Conservation (phyloP, 2,329 filamentous ascomycete species). For the Daldinia sp. region DNA sequence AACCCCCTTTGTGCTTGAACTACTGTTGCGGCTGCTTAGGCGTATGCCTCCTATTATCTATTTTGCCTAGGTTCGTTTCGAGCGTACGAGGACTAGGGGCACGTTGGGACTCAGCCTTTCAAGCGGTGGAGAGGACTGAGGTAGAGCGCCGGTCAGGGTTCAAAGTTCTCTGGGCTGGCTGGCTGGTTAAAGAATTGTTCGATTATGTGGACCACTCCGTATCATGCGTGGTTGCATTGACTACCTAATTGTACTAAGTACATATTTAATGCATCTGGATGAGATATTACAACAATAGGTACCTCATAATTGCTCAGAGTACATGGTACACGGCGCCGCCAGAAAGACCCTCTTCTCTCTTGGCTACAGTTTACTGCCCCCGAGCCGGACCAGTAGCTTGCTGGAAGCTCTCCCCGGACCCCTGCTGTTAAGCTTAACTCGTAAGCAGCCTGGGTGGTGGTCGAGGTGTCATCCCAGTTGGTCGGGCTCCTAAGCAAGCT, state of each 20-base stretch:
- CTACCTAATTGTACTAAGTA: slow-evolving; percentile 5
- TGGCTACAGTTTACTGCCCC: slow-evolving; percentile 14
- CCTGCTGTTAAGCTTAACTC: slow-evolving; percentile 34
- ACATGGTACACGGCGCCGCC: slow-evolving; percentile 1
- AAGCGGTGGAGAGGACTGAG: slow-evolving; percentile 37
- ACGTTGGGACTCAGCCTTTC: slow-evolving; percentile 18
- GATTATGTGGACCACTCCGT: slow-evolving; percentile 26
- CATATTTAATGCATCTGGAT: background rate
- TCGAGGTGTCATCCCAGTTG: slow-evolving; percentile 43
- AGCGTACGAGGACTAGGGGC: slow-evolving; percentile 18
- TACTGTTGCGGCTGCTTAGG: slow-evolving; percentile 17
- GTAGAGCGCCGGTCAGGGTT: slow-evolving; percentile 14
- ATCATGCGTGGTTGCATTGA: background rate
- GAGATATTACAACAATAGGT: background rate
- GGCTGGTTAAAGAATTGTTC: slow-evolving; percentile 17
- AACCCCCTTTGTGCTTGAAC: slow-evolving; percentile 9
- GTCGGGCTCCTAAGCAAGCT: slow-evolving; percentile 40
- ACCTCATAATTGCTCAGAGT: no score
- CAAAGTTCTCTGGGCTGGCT: slow-evolving; percentile 5
- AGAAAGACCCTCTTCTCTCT: slow-evolving; percentile 10
- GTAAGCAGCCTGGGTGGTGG: slow-evolving; percentile 38
- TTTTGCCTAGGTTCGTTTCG: slow-evolving; percentile 29
- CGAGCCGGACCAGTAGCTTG: slow-evolving; percentile 25
- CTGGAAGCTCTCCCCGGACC: slow-evolving; percentile 36
- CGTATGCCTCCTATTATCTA: slow-evolving; percentile 12